Conservation (phyloP, 2,329 filamentous ascomycete genomes). For the Monilinia polystroma region DNA sequence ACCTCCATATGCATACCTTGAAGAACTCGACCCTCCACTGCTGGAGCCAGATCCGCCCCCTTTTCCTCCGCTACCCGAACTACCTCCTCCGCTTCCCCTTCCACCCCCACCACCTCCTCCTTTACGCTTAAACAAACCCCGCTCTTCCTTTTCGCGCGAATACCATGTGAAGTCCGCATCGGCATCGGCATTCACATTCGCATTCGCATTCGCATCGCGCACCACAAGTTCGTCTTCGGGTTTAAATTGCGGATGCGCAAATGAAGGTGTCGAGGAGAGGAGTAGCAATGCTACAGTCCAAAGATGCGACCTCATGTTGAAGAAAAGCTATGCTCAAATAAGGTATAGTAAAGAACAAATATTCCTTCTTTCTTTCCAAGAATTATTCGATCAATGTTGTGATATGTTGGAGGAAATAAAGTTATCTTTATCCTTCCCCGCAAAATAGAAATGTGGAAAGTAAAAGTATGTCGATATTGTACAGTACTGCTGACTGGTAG, state of each 20-base stretch:
- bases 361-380: too few species aligned
- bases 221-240: conserved; percentile 26
- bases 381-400: not conserved
- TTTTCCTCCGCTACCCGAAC: conserved; percentile 21
- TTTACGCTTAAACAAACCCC: conserved; percentile 58
- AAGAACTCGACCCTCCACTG: conserved; percentile 33
- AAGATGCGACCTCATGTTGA: conserved; percentile 29
- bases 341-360: not conserved
- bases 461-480: too few species aligned
- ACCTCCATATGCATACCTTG: conserved; percentile 35
- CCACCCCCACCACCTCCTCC: conserved; percentile 60
- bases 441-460: not conserved
- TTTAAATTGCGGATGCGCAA: conserved; percentile 32
- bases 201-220: conserved; percentile 25
- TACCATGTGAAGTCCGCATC: conserved; percentile 8
- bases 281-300: conserved; percentile 30
- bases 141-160: conserved; percentile 24
- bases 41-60: conserved; percentile 27
- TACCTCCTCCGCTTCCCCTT: conserved; percentile 52
- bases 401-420: not conserved
- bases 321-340: not conserved
- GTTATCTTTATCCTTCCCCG: not conserved
- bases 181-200: not conserved
- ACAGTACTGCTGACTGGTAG: too few species aligned
- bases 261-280: conserved; percentile 21